Base-by-base conservation (phyloP, 2,329 filamentous ascomycete genomes). In the Neofusicoccum cordaticola region DNA sequence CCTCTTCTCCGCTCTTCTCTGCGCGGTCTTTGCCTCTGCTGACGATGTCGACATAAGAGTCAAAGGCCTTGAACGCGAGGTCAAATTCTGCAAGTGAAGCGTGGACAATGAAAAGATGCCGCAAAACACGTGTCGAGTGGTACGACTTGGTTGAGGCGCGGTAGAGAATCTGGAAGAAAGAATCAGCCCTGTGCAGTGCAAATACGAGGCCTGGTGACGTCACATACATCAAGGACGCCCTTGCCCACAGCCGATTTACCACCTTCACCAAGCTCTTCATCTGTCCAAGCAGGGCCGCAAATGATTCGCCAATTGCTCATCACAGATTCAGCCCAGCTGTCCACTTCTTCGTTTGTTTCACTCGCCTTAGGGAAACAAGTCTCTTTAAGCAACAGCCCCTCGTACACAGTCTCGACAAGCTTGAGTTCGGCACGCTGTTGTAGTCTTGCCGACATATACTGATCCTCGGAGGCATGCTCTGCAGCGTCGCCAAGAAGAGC, bases 121-220 rank as follows among this genome's bases (percentile, higher is more conserved):
- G 86, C 35, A 99, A 81, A 67, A 98, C 91, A 9, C 92, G 82
- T 1, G 94, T 96, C 1, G 95, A 99, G 77, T 99, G 95, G 73
- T 95, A 99, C 0, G 93, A 97, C 77, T 95, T 97, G 9, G 90
- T 92, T 7, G 94, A 92, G 22, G 93, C 92, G 44, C 90, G 90
- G 77, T 98, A 99, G 6, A 99, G 83, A 34, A 93, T 91, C 76
- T 95, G 48, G 22, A 48, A 50, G n/a, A 45, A 45, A 8, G 13
- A 3, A 52, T 69, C 27, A 71, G 68, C 17, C 22, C 44, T n/a
- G 1, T 7, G 17, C 7, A 13, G 1, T 7, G 17, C 7, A 13
- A 7, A 4, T 4, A 35, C 37, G 13, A 35, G 22, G 13, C 4
- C n/a, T 37, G 7, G 22, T 4, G 35, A 17, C 27, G n/a, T n/a